Evolutionary conservation across 2,329 filamentous ascomycete genomes (phyloP), one percentile per base, ranked within the genome.

Genomic region (Fusarium sp.): DNA sequence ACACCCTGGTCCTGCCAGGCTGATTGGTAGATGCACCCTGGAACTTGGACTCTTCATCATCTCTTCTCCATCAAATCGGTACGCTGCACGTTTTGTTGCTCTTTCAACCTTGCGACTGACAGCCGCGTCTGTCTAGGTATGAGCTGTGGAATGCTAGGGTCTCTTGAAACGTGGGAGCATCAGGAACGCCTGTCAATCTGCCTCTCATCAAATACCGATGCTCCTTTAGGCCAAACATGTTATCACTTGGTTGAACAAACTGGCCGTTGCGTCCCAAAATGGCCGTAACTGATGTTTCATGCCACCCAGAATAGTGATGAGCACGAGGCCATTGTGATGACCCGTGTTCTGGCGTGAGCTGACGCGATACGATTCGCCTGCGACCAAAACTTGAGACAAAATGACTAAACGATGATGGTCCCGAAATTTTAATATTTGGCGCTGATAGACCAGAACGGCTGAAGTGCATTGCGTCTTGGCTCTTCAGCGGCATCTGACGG

Each of bases 1-100:
- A 57, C 37, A 43, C 60, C 70, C 71, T 39, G 33, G 69, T 63
- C 66, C 56, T 48, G 43, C 59, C 18, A 23, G 62, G 62, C 66
- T 75, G 73, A 75, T 75, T 75, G 73, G 73, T 46, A 70, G 73
- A 71, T 68, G 67, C 54, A 73, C 70, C 66, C 72, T 60, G 50
- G 72, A 61, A 65, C 63, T 42, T 59, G 41, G 57, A 53, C 60
- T 66, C 59, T 66, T 71, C 72, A 65, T 72, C 64, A 71, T 71
- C 58, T 75, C 63, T 66, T n/a, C 41, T 66, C 60, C 57, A 60
- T 71, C 73, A 75, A 75, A 75, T 75, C 71, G 73, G 62, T 70
- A 62, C 53, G 53, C 57, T 61, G 73, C 73, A 74, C 73, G 73
- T 75, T 75, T 73, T 66, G 56, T 53, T 56, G 23, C 57, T 50